Conservation (phyloP, 2,329 filamentous ascomycete genomes). For the Colletotrichum magnum region DNA sequence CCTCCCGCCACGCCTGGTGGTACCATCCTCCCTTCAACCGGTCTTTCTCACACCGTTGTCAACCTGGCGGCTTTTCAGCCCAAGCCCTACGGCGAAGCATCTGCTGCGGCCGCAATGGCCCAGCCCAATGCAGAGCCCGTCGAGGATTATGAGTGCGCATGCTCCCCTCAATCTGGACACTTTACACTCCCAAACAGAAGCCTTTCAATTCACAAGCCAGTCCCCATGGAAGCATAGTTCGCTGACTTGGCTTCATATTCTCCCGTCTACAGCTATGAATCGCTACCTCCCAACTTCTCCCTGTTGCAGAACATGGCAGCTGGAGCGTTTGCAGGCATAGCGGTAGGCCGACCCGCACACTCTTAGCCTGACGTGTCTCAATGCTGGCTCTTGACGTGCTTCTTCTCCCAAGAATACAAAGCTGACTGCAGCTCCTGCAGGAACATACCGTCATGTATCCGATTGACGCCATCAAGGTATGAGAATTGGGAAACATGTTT, state of each 20-base stretch:
- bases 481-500: not conserved
- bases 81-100: constrained; percentile 73
- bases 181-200: not conserved
- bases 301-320: constrained; percentile 95
- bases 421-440: constrained; percentile 60
- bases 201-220: no score
- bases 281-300: constrained; percentile 93
- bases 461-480: constrained; percentile 97
- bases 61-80: constrained; percentile 75
- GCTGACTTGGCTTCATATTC: not conserved
- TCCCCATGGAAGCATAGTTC: not conserved
- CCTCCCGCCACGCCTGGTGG: constrained; percentile 18
- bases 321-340: constrained; percentile 96
- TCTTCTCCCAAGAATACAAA: not conserved
- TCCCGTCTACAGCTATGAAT: constrained; percentile 78
- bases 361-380: not conserved
- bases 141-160: constrained; percentile 76
- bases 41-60: constrained; percentile 53
- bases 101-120: constrained; percentile 79
- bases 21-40: constrained; percentile 37
- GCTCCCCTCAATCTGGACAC: constrained; percentile 16
- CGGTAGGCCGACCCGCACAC: constrained; percentile 69
- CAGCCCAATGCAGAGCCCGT: constrained; percentile 74
- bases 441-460: constrained; percentile 99
- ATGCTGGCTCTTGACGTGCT: not conserved